Conservation (phyloP, 345 rosid species). For the Eucalyptus guilfoylei region DNA sequence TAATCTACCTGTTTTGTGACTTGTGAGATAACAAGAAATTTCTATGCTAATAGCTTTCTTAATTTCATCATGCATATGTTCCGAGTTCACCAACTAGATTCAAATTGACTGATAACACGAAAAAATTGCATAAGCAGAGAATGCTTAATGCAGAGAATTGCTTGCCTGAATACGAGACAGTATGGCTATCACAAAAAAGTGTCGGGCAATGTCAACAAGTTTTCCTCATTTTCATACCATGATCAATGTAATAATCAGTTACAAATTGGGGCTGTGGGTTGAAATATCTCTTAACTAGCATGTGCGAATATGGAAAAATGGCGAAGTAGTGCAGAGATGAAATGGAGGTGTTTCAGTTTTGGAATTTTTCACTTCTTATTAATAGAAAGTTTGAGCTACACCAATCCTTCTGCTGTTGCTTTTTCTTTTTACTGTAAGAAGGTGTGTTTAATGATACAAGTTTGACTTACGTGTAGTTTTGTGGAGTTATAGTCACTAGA, state of each 20-base stretch:
- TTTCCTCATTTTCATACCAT: background rate
- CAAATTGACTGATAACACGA: background rate
- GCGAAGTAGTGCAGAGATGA: background rate
- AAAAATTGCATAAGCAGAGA: accelerated
- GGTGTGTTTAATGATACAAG: background rate
- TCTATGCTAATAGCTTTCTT: background rate
- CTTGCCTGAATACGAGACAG: accelerated
- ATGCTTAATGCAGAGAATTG: background rate
- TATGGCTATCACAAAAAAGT: background rate
- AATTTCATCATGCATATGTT: background rate
- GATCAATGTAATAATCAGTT: background rate
- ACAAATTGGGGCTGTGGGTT: accelerated
- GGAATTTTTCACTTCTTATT: background rate
- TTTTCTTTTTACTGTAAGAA: background rate
- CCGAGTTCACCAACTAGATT: background rate
- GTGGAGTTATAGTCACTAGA: background rate
- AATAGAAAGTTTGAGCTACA: background rate
- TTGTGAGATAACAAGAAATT: background rate
- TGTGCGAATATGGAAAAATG: background rate
- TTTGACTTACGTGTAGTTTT: background rate
- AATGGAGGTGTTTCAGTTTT: accelerated
- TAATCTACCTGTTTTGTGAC: background rate
- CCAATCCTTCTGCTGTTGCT: background rate
- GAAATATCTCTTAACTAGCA: background rate
- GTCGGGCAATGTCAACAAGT: accelerated